Percentiles rank a stretch among this genome's conserved stretches.
Evolutionary conservation across 306 rosid species (phyloP).

Genomic region (Prunus mira): DNA sequence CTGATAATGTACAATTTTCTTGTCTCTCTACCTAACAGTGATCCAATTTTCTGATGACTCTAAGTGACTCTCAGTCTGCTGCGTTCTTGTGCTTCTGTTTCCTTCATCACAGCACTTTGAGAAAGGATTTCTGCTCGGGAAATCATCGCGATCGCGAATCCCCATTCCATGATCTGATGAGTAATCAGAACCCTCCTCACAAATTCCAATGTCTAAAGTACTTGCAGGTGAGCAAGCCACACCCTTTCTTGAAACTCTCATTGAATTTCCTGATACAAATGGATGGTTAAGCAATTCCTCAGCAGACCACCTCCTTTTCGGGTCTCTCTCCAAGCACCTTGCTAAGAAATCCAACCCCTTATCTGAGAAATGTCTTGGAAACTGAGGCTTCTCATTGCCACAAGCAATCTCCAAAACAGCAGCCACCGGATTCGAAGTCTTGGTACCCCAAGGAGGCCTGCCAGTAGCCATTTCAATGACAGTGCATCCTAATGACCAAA

Average conservation of each 20-base stretch:
- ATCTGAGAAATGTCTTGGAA: conserved; percentile 45
- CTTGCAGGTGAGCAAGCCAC: conserved; percentile 40
- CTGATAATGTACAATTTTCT: neutral
- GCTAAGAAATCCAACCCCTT: conserved; percentile 55
- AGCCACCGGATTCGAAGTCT: conserved; percentile 39
- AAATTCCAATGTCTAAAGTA: conserved; percentile 33
- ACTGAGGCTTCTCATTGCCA: conserved; percentile 36
- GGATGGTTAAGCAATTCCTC: conserved; percentile 51
- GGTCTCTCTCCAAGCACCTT: conserved; percentile 51
- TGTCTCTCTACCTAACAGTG: conserved; percentile 41
- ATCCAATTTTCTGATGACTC: conserved; percentile 53
- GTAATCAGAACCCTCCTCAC: conserved; percentile 15
- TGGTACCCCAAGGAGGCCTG: conserved; percentile 44
- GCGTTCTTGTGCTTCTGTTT: conserved; percentile 1
- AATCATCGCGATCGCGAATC: neutral
- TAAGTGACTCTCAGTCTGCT: conserved; percentile 20
- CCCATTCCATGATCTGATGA: neutral
- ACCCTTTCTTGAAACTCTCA: neutral
- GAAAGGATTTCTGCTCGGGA: conserved; percentile 22
- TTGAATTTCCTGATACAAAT: conserved; percentile 35
- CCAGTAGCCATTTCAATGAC: conserved; percentile 74
- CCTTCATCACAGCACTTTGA: conserved; percentile 13
- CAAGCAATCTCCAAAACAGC: conserved; percentile 44
- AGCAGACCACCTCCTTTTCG: conserved; percentile 39
- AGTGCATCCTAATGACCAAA: conserved; percentile 70